Percentiles rank a stretch among this genome's conserved stretches.
Evolutionary conservation across 345 rosid genomes (phyloP).

Genomic region (Moricandia arvensis): DNA sequence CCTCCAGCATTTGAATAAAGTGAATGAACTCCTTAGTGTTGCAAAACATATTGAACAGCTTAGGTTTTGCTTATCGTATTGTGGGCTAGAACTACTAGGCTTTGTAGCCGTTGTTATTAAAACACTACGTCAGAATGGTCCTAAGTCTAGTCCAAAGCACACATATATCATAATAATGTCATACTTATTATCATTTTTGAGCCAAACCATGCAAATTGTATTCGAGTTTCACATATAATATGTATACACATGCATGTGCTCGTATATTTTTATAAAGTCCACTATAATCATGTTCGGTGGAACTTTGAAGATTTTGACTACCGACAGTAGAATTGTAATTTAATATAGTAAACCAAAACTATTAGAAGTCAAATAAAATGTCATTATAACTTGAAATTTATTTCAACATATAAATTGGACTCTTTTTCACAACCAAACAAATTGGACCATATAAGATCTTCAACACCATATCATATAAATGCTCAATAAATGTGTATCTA

Average conservation of each 20-base stretch:
- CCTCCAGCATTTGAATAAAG: slow-evolving; percentile 88
- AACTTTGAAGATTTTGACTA: slow-evolving; percentile 5
- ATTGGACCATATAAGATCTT: slow-evolving; percentile 5
- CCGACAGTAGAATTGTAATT: background rate
- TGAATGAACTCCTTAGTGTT: no score
- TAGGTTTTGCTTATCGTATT: background rate
- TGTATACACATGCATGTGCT: background rate
- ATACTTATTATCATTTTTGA: background rate
- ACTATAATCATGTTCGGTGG: background rate
- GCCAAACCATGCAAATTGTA: background rate
- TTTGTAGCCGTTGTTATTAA: background rate
- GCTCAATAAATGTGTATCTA: slow-evolving; percentile 33
- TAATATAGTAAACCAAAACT: background rate
- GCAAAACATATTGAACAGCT: background rate
- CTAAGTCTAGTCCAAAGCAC: background rate
- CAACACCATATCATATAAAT: slow-evolving; percentile 5
- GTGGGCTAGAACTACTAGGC: background rate
- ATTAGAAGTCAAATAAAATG: slow-evolving; percentile 16
- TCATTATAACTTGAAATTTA: slow-evolving; percentile 15
- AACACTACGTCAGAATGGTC: background rate
- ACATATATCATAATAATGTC: background rate
- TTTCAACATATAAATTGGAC: slow-evolving; percentile 18
- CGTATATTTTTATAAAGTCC: background rate
- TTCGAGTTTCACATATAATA: background rate
- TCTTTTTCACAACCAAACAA: background rate